Percentiles rank a stretch among this genome's conserved stretches.
phyloP scores from a whole-genome alignment of 2,329 filamentous ascomycete genomes.

The Botrytis deweyae region DNA sequence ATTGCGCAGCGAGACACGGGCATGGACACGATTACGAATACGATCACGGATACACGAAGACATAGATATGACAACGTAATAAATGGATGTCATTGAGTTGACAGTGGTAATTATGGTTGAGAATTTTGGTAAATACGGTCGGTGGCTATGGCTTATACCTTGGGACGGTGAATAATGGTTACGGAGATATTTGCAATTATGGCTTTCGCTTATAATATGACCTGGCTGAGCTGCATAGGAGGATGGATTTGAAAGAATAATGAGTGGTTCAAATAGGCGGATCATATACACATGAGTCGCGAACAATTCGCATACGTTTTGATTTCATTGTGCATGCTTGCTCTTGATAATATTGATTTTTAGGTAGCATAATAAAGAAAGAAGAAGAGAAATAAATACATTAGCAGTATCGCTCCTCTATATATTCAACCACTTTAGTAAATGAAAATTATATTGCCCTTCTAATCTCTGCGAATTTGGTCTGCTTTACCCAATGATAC shows the following conservation, averaged over 20 bases:
- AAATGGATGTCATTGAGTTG: neutral
- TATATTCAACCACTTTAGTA: too few relatives aligned
- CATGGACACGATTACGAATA: neutral
- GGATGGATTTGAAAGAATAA: neutral
- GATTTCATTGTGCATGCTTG: neutral
- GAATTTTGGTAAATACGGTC: neutral
- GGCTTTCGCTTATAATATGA: neutral
- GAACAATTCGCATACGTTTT: neutral
- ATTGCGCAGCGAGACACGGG: neutral
- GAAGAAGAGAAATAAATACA: too few relatives aligned
- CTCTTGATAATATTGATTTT: neutral
- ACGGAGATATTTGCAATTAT: neutral
- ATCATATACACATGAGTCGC: neutral
- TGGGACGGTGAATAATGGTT: neutral
- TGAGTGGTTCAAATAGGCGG: neutral
- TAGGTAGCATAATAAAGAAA: neutral
- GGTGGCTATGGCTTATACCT: neutral
- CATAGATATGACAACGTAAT: neutral
- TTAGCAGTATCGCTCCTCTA: neutral
- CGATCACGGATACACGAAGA: slow-evolving; percentile 7
- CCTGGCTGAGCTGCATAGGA: neutral
- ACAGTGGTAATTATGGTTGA: neutral
- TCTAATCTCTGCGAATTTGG: too few relatives aligned
- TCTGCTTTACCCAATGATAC: too few relatives aligned
- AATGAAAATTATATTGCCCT: too few relatives aligned